These are phyloP conservation scores for Alloteropsis angusta DNA, from an alignment of 202 grass and related monocot genomes.

Conservation along the genomic window DNA sequence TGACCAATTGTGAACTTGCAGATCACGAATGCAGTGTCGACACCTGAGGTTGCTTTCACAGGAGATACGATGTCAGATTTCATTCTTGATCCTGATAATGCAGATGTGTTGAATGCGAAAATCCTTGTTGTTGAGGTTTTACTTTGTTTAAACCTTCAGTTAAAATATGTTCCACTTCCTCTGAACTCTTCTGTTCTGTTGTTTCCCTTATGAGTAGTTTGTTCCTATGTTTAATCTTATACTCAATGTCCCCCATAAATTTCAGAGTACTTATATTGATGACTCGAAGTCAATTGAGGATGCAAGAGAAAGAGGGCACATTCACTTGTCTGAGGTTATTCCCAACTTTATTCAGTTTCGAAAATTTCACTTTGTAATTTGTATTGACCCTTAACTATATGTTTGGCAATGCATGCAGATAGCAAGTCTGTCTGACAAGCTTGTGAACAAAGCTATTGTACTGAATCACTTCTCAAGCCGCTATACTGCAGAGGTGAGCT, in stretches of 20 bases:
- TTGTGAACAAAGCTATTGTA: conserved; percentile 75
- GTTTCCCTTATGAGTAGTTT: not conserved
- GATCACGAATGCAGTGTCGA: conserved; percentile 58
- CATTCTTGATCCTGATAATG: conserved; percentile 75
- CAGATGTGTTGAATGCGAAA: conserved; percentile 47
- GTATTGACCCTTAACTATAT: not conserved
- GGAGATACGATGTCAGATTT: conserved; percentile 91
- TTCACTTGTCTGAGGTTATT: conserved; percentile 66
- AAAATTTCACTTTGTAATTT: not conserved
- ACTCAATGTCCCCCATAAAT: conserved; percentile 11
- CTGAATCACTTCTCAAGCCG: conserved; percentile 86
- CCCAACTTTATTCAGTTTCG: not conserved
- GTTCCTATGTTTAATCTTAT: not conserved
- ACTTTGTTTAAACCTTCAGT: not conserved
- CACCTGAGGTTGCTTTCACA: conserved; percentile 40
- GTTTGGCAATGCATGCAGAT: conserved; percentile 42
- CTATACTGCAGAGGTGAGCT: conserved; percentile 55
- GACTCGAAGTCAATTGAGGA: conserved; percentile 49
- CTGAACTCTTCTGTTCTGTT: not conserved
- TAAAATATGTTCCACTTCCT: not conserved
- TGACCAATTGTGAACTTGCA: not conserved
- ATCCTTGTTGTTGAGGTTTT: conserved; percentile 34
- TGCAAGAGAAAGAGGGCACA: conserved; percentile 77
- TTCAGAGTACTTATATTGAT: conserved; percentile 74
- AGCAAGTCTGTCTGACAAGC: conserved; percentile 37